A percentile compares a stretch with the other conserved stretches of the same genome.
Evolutionary conservation across 164 flowering plant species (phyloP).

Genomic region (Pachysandra terminalis): DNA sequence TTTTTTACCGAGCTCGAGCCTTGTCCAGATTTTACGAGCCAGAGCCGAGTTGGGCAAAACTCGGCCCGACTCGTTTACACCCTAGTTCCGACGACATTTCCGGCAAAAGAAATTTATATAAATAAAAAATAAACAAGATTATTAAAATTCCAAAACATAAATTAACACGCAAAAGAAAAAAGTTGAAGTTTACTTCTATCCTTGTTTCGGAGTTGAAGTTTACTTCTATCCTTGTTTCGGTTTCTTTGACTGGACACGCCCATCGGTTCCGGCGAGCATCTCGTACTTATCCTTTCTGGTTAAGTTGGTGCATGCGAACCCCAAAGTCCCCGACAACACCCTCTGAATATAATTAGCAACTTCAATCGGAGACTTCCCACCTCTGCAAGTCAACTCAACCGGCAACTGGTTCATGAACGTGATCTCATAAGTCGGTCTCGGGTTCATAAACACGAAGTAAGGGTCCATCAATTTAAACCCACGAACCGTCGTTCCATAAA

Average conservation of each 20-base stretch:
- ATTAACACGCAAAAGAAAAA: too few species aligned
- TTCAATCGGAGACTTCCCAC: constrained; percentile 16
- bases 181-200: too few species aligned
- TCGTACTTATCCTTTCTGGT: constrained; percentile 18
- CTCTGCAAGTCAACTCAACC: neutral
- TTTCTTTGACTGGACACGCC: neutral
- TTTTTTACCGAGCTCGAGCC: too few species aligned
- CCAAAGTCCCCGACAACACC: constrained; percentile 7
- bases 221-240: too few species aligned
- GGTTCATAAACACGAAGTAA: constrained; percentile 33
- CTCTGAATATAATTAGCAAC: constrained; percentile 12
- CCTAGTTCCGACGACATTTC: too few species aligned
- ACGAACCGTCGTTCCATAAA: constrained; percentile 26
- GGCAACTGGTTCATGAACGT: constrained; percentile 18
- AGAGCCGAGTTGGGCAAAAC: too few species aligned
- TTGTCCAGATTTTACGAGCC: too few species aligned
- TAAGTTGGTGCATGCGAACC: constrained; percentile 13
- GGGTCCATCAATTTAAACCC: constrained; percentile 29
- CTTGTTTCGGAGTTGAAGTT: too few species aligned
- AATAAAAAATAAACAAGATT: too few species aligned
- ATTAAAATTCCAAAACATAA: too few species aligned
- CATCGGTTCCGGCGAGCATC: constrained; percentile 15
- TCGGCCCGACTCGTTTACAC: too few species aligned
- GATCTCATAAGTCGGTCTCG: constrained; percentile 17
- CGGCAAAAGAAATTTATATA: too few species aligned